Conservation (phyloP, 2,329 filamentous ascomycete genomes). For the Trichoderma hamatum region DNA sequence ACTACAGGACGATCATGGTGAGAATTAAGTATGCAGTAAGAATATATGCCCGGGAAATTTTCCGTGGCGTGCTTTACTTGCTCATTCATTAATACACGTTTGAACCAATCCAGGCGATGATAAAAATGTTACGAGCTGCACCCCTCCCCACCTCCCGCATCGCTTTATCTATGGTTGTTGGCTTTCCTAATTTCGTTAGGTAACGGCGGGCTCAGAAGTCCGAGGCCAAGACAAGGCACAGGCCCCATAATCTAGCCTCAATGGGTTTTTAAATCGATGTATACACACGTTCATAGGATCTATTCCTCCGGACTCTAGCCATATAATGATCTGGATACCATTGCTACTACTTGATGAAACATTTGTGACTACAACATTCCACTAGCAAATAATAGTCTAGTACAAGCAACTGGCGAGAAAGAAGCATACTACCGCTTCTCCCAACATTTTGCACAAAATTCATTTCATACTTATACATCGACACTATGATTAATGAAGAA, state of each 20-base stretch:
- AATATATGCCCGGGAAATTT: neutral
- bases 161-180: neutral
- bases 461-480: neutral
- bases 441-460: neutral
- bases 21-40: neutral
- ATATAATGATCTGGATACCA: neutral
- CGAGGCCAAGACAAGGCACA: neutral
- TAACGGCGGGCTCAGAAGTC: neutral
- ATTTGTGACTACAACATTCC: neutral
- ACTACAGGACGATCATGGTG: neutral
- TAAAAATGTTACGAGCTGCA: too few species aligned
- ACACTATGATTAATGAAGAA: slow-evolving; percentile 16
- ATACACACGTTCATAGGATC: neutral
- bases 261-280: neutral
- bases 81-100: neutral
- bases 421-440: neutral
- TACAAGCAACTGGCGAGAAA: neutral
- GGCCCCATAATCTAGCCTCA: neutral
- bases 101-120: neutral
- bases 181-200: neutral
- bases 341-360: neutral
- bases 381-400: neutral
- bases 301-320: neutral
- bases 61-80: neutral
- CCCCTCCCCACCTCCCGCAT: too few species aligned